Percentiles rank a stretch among this genome's conserved stretches.
phyloP scores from a whole-genome alignment of 2,329 filamentous ascomycete genomes.

The Canariomyces notabilis region DNA sequence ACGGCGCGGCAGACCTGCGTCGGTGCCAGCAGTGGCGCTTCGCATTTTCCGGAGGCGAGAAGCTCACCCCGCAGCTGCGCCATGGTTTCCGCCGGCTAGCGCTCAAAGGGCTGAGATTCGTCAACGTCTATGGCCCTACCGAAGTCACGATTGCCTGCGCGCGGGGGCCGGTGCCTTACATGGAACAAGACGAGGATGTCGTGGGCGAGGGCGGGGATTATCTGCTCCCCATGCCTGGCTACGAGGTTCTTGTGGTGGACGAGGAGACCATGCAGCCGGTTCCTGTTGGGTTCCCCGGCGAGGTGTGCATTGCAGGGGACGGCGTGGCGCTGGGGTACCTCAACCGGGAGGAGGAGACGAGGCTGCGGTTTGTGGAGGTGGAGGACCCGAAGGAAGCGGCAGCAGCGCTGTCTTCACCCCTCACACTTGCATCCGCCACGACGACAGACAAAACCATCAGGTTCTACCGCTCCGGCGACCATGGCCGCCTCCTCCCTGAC shows the following conservation, averaged over 20 bases:
- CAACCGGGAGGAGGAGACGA: neutral
- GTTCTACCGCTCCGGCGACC: no score
- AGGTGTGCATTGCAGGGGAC: neutral
- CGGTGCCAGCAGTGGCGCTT: neutral
- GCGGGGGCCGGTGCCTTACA: neutral
- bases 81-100: neutral
- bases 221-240: neutral
- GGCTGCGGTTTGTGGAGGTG: neutral
- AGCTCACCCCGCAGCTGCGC: neutral
- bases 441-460: no score
- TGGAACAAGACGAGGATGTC: neutral
- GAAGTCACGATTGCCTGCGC: constrained; percentile 18
- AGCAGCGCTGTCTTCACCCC: neutral
- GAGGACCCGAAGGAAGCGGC: neutral
- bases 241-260: neutral
- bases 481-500: no score
- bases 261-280: neutral
- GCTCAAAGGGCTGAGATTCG: constrained; percentile 12
- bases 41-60: neutral
- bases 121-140: constrained; percentile 27
- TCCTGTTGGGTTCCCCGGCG: neutral
- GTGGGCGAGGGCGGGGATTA: neutral
- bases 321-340: neutral
- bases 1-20: neutral
- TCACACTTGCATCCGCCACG: no score